Evolutionary conservation across 164 flowering plant genomes (phyloP), one percentile per base, ranked within the genome.

Genomic region (Magnolia sinica): DNA sequence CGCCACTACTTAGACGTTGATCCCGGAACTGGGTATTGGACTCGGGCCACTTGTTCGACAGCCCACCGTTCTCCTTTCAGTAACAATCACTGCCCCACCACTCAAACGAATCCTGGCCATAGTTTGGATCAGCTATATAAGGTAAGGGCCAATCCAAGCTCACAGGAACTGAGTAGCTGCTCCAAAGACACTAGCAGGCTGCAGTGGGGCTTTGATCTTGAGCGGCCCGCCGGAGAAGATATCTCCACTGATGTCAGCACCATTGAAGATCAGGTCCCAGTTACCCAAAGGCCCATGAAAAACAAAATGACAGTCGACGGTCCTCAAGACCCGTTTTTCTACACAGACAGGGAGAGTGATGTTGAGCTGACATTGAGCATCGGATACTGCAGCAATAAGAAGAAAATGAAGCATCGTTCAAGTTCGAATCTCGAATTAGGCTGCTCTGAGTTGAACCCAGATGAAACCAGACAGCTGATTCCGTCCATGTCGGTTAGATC

Each of bases 301-400:
- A 74, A 50, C 45, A 81, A 77, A 49, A 75, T 73, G 75, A 65
- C 23, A 27, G 64, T 20, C 5, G 59, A 29, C 45, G 80, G 67
- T 27, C 72, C 71, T 23, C 64, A 27, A 13, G 64, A 72, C 29
- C 69, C 72, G 45, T 27, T 10, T 72, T 31, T 55, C 51, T 27
- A 61, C 19, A 55, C 22, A 8, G 83, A 81, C 20, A 84, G 74
- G 61, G 90, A 82, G 29, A 58, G 77, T 16, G 88, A 90, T 6
- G 79, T 91, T 16, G 96, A 91, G 77, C 83, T 91, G 72, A 88
- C 91, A 55, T 79, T 90, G 45, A 88, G 93, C 79, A 85, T 88
- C 71, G 91, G 93, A 74, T 79, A 81, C 50, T 76, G 86, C 76
- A 67, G 65, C 51, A 74, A 74, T 58, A 86, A 73, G 72, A 86